Conservation (phyloP, 192 early-diverging fungal species). For the Podochytrium sp. region DNA sequence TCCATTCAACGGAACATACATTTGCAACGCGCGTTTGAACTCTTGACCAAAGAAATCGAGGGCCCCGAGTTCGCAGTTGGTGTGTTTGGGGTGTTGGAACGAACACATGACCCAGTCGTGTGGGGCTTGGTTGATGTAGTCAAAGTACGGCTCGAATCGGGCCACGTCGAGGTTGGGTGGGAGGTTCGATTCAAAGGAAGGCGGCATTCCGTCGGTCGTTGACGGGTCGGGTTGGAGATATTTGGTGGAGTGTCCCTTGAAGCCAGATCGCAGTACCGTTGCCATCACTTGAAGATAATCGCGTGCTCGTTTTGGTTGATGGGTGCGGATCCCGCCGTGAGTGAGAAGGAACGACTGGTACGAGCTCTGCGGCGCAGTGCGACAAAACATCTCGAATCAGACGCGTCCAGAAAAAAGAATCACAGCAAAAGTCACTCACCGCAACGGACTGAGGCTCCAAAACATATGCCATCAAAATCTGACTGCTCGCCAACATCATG, state of each 20-base stretch:
- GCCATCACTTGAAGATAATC: slow-evolving; percentile 36
- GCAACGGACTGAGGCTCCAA: slow-evolving; percentile 43
- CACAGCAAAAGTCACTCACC: not conserved
- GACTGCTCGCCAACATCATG: slow-evolving; percentile 48
- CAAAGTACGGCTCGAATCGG: slow-evolving; percentile 29
- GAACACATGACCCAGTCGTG: slow-evolving; percentile 46
- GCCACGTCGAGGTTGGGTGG: slow-evolving; percentile 25
- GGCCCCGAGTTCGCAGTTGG: slow-evolving; percentile 28
- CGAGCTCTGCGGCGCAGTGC: no score
- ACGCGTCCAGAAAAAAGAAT: not conserved
- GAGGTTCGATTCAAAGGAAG: slow-evolving; percentile 28
- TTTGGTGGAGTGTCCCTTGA: slow-evolving; percentile 22
- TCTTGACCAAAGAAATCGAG: slow-evolving; percentile 33
- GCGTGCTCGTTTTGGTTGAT: slow-evolving; percentile 25
- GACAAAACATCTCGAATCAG: no score
- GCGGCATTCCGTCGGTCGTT: not conserved
- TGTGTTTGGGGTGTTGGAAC: slow-evolving; percentile 37
- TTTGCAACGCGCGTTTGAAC: slow-evolving; percentile 33
- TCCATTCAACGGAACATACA: slow-evolving; percentile 46
- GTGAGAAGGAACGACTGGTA: slow-evolving; percentile 44
- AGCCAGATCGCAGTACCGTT: slow-evolving; percentile 4
- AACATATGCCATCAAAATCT: slow-evolving; percentile 45
- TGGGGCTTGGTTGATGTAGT: slow-evolving; percentile 29
- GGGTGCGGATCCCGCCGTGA: slow-evolving; percentile 40
- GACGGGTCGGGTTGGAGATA: slow-evolving; percentile 14